Evolutionary conservation across 306 rosid species (phyloP).

Genomic region (Mucuna pruriens): DNA sequence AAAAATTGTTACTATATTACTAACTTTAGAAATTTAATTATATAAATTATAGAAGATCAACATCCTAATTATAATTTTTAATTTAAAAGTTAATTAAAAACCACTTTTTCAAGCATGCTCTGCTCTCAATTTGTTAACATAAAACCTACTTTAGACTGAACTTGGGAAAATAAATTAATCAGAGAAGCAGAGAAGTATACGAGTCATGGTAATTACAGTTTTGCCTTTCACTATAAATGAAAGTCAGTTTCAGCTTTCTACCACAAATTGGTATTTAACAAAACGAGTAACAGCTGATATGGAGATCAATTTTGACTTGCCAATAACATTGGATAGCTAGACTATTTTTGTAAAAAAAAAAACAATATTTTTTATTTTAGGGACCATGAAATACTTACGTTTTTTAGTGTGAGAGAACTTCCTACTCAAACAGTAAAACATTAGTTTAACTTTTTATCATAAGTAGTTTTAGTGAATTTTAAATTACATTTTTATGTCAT

Average conservation of each 20-base stretch:
- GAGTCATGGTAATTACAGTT: not conserved
- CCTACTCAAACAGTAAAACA: not conserved
- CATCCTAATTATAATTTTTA: too few relatives aligned
- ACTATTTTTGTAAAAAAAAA: too few relatives aligned
- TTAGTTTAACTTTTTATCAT: too few relatives aligned
- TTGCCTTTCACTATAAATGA: not conserved
- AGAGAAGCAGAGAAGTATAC: not conserved
- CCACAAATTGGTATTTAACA: not conserved
- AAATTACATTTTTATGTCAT: not conserved
- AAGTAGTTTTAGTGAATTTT: not conserved
- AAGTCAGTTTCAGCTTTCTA: not conserved
- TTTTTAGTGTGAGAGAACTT: not conserved
- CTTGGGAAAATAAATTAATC: not conserved
- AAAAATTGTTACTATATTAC: too few relatives aligned
- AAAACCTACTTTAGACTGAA: not conserved
- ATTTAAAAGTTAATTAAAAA: too few relatives aligned
- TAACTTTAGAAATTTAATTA: too few relatives aligned
- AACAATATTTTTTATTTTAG: not conserved
- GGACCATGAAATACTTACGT: not conserved
- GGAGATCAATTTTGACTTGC: too few relatives aligned
- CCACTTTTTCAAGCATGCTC: not conserved
- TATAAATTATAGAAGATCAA: too few relatives aligned
- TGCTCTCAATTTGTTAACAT: not conserved
- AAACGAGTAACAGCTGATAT: too few relatives aligned
- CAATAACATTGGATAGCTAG: too few relatives aligned